Conservation (phyloP, 1,284 basidiomycete species). For the Tilletiopsis washingtonensis region DNA sequence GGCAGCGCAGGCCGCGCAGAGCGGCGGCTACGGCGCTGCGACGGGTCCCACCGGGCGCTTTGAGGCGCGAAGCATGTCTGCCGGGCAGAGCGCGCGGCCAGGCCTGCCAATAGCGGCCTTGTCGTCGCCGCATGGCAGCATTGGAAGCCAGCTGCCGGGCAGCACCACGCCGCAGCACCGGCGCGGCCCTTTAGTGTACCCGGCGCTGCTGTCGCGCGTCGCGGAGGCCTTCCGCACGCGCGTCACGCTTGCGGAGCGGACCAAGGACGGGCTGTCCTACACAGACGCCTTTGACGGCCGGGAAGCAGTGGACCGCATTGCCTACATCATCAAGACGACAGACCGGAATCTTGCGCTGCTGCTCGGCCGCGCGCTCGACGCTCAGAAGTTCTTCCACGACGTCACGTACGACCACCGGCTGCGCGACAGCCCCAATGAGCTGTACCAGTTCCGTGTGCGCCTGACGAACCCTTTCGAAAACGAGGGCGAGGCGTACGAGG, state of each 20-base stretch:
- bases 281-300: slow-evolving; percentile 93
- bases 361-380: slow-evolving; percentile 86
- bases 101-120: slow-evolving; percentile 9
- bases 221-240: slow-evolving; percentile 85
- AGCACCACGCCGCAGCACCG: slow-evolving; percentile 5
- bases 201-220: slow-evolving; percentile 85
- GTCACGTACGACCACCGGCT: slow-evolving; percentile 97
- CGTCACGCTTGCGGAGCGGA: slow-evolving; percentile 66
- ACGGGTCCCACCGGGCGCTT: slow-evolving; percentile 9
- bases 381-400: slow-evolving; percentile 99
- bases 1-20: slow-evolving; percentile 28
- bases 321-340: slow-evolving; percentile 94
- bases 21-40: slow-evolving; percentile 12
- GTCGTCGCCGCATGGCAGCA: slow-evolving; percentile 19
- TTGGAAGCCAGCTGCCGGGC: slow-evolving; percentile 5
- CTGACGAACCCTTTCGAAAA: slow-evolving; percentile 14
- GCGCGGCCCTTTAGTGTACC: slow-evolving; percentile 62
- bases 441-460: slow-evolving; percentile 74
- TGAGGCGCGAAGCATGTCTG: slow-evolving; percentile 24
- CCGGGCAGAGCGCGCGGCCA: slow-evolving; percentile 15
- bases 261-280: slow-evolving; percentile 93
- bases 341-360: slow-evolving; percentile 92
- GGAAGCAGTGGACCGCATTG: slow-evolving; percentile 90
- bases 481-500: slow-evolving; percentile 9
- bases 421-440: slow-evolving; percentile 75